Evolutionary conservation across 73 alveolate genomes (phyloP).

Genomic region (Tetrahymena borealis): DNA sequence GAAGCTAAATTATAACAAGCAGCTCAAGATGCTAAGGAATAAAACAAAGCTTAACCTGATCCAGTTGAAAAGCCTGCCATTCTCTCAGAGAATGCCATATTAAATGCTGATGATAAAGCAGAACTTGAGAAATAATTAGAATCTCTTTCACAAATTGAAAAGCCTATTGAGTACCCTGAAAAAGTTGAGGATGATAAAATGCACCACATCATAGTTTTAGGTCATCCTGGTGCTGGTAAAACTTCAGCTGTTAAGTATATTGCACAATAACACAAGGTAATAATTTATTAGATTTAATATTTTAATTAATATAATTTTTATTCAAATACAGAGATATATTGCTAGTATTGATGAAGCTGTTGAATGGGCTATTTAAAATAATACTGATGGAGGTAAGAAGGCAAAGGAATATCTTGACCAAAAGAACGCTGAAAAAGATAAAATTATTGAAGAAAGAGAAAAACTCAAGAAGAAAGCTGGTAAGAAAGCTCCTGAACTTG

Average conservation of each 20-base stretch:
- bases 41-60: background rate
- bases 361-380: conserved; percentile 79
- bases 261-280: conserved; percentile 71
- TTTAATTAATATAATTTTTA: background rate
- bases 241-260: conserved; percentile 81
- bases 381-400: conserved; percentile 72
- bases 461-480: conserved; percentile 83
- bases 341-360: conserved; percentile 70
- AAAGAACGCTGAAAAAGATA: conserved; percentile 74
- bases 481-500: conserved; percentile 82
- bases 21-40: conserved; percentile 3
- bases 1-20: conserved; percentile 66
- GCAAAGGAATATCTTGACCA: conserved; percentile 71
- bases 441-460: conserved; percentile 81
- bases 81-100: conserved; percentile 28
- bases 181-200: conserved; percentile 24
- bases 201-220: conserved; percentile 67
- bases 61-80: background rate
- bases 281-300: background rate
- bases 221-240: conserved; percentile 92
- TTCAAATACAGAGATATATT: conserved; percentile 57
- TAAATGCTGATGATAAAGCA: conserved; percentile 57
- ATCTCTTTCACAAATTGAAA: conserved; percentile 72
- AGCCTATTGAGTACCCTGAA: conserved; percentile 50
- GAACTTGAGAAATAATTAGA: conserved; percentile 51